Conservation (phyloP, 805 yeast genomes). For the Lachancea thermotolerans region DNA sequence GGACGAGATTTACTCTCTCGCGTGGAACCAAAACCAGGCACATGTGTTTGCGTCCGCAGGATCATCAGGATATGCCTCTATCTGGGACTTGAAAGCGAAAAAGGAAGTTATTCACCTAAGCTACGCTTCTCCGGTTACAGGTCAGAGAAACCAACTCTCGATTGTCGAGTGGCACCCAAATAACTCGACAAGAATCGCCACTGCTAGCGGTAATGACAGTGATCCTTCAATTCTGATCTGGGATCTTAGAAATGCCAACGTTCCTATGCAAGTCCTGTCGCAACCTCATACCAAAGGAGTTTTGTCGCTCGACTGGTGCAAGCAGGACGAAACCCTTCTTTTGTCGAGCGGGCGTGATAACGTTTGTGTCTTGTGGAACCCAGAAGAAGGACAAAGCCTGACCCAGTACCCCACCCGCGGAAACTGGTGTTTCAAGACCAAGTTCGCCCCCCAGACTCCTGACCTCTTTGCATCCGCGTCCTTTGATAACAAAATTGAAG, state of each 20-base stretch:
- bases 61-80: conserved; percentile 75
- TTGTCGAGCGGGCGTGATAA: conserved; percentile 93
- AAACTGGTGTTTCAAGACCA: conserved; percentile 88
- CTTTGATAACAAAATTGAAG: conserved; percentile 71
- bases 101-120: conserved; percentile 83
- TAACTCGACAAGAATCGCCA: conserved; percentile 75
- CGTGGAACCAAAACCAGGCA: conserved; percentile 81
- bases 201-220: conserved; percentile 78
- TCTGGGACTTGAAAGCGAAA: conserved; percentile 88
- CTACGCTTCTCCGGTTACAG: conserved; percentile 48
- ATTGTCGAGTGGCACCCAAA: conserved; percentile 93
- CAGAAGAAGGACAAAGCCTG: conserved; percentile 59
- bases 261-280: conserved; percentile 66
- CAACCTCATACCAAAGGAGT: conserved; percentile 84
- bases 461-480: conserved; percentile 86
- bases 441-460: conserved; percentile 83
- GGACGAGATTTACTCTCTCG: conserved; percentile 71
- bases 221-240: conserved; percentile 79
- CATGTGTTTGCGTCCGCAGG: conserved; percentile 92
- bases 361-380: conserved; percentile 85
- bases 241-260: conserved; percentile 91
- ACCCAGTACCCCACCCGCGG: conserved; percentile 89
- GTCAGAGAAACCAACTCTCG: conserved; percentile 60
- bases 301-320: conserved; percentile 89
- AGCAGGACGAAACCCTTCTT: conserved; percentile 67